Evolutionary conservation across 805 yeast genomes (phyloP).

Genomic region (Ascoidea tarda): DNA sequence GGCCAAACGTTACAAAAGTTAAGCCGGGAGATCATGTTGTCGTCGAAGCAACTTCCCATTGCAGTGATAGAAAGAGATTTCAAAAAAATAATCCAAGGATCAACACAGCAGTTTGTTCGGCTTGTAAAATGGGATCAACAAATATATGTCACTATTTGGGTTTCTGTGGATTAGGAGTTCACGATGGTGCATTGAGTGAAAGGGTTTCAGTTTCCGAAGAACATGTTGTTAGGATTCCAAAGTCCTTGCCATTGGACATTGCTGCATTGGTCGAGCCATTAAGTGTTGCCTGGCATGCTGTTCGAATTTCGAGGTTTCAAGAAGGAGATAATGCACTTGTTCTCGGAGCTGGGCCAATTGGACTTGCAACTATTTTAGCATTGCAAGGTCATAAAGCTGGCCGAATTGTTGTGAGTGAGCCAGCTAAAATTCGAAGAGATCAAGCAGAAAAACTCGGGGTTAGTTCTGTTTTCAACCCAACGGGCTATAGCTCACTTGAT

Average conservation of each 20-base stretch:
- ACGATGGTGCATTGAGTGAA: constrained; percentile 26
- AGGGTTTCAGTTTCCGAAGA: constrained; percentile 19
- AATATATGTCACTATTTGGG: constrained; percentile 25
- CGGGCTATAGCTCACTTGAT: constrained; percentile 19
- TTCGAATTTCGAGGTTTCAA: constrained; percentile 30
- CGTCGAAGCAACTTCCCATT: constrained; percentile 43
- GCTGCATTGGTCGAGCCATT: constrained; percentile 46
- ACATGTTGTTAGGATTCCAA: constrained; percentile 24
- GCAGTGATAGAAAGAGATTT: constrained; percentile 31
- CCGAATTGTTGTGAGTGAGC: constrained; percentile 34
- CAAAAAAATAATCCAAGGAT: constrained; percentile 30
- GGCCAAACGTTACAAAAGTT: constrained; percentile 29
- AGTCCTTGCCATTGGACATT: constrained; percentile 29
- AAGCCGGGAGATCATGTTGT: constrained; percentile 34
- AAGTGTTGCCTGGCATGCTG: constrained; percentile 38
- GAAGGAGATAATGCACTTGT: constrained; percentile 35
- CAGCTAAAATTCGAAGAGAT: constrained; percentile 31
- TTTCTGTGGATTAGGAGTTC: constrained; percentile 24
- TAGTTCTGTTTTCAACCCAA: constrained; percentile 29
- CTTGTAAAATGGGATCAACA: constrained; percentile 25
- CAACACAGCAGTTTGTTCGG: constrained; percentile 29
- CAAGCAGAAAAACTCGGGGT: constrained; percentile 29
- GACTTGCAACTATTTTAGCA: constrained; percentile 33
- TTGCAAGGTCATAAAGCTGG: constrained; percentile 30
- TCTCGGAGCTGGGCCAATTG: constrained; percentile 51